Evolutionary conservation across 345 rosid species (phyloP), one percentile per base, ranked within the genome.

Genomic region (Noccaea caerulescens): DNA sequence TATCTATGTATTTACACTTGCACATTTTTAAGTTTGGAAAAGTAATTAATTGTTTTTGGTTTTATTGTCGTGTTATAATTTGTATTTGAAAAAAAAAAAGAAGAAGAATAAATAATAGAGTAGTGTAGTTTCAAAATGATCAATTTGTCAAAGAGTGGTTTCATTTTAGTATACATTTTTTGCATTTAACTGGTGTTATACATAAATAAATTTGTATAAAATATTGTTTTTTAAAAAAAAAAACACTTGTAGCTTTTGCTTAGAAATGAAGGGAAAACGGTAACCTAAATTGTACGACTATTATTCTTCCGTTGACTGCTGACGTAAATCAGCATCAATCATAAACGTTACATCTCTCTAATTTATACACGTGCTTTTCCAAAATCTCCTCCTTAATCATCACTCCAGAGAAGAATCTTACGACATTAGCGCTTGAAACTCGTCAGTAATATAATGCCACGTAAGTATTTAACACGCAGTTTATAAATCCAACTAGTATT

Each of bases 331-430:
- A 25, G 44, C 70, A 72, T 36, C 16, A 45, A 64, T 73, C 54
- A 58, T 50, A 66, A 36, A 41, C 58, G 50, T 54, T 57, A 54
- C 41, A 18, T 20, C 38, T 25, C 50, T 63, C 30, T 27, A 27
- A 38, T 56, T 49, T 47, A 73, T 0, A 73, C 66, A 72, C 77
- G 65, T 65, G 58, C 8, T 47, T 73, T 46, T 25, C 42, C 52
- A 1, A 16, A 33, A 33, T 32, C 23, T 44, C 50, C 57, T 37
- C 45, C 77, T 66, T 65, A 57, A 73, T 73, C 16, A 54, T 60
- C n/a, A 62, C 69, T 45, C 64, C 18, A 38, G 7, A 5, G 13
- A 27, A 41, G 38, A 37, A 37, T 47, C 34, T 2, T 7, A 9
- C 45, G 53, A 36, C 62, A 61, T 61, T 20, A 33, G 63, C 69